These are phyloP conservation scores for Pseudocercospora fijiensis DNA, from an alignment of 2,329 filamentous ascomycete genomes.

Conservation along the genomic window DNA sequence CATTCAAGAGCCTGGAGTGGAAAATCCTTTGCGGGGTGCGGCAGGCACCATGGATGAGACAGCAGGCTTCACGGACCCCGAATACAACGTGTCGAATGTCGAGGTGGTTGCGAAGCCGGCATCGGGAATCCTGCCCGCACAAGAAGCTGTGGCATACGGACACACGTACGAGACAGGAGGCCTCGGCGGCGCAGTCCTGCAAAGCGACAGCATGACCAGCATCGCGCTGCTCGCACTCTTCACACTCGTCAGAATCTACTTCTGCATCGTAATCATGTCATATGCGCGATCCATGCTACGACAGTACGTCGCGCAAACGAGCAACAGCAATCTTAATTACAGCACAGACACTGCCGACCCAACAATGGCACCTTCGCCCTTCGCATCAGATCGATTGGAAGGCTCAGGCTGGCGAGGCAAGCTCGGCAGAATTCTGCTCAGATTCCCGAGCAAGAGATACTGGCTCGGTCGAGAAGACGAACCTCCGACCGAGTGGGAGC, in stretches of 20 bases:
- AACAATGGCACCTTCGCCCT: slow-evolving; percentile 62
- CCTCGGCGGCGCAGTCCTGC: slow-evolving; percentile 64
- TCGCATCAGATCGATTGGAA: slow-evolving; percentile 66
- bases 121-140: slow-evolving; percentile 47
- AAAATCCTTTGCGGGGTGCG: slow-evolving; percentile 40
- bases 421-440: slow-evolving; percentile 75
- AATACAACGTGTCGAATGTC: slow-evolving; percentile 58
- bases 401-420: slow-evolving; percentile 77
- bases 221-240: slow-evolving; percentile 73
- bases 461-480: slow-evolving; percentile 71
- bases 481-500: slow-evolving; percentile 65
- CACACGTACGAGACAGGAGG: slow-evolving; percentile 39
- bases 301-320: slow-evolving; percentile 56
- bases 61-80: slow-evolving; percentile 64
- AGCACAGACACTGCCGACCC: slow-evolving; percentile 47
- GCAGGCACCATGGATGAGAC: slow-evolving; percentile 60
- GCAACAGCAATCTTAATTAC: slow-evolving; percentile 23
- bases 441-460: slow-evolving; percentile 66
- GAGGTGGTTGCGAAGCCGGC: slow-evolving; percentile 54
- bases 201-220: slow-evolving; percentile 69
- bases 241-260: slow-evolving; percentile 77
- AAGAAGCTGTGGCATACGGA: slow-evolving; percentile 54
- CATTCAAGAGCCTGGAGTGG: slow-evolving; percentile 43
- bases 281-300: slow-evolving; percentile 76
- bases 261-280: slow-evolving; percentile 77